Conservation (phyloP, 164 flowering plant genomes). For the Umbilicus rupestris region DNA sequence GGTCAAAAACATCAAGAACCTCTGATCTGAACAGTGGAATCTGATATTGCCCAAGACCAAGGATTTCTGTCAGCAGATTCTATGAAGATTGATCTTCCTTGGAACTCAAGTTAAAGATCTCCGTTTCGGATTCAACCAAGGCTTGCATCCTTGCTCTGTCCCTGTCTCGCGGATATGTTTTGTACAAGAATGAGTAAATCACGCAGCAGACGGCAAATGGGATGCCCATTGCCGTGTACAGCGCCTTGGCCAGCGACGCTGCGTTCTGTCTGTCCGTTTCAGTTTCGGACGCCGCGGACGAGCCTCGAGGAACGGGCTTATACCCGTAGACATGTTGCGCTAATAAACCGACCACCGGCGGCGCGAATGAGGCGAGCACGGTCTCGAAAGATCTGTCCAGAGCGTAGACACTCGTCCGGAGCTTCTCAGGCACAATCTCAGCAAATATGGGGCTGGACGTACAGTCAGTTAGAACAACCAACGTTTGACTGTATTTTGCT, state of each 20-base stretch:
- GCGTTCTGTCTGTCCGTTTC: conserved; percentile 72
- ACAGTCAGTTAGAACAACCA: no score
- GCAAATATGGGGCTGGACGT: conserved; percentile 95
- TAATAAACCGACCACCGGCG: conserved; percentile 78
- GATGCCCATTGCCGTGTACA: conserved; percentile 60
- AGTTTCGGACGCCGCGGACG: conserved; percentile 33
- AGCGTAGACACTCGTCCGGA: conserved; percentile 84
- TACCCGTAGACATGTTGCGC: conserved; percentile 79
- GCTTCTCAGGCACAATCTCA: conserved; percentile 84
- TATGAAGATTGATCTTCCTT: conserved; percentile 1
- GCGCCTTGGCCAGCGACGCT: conserved; percentile 71
- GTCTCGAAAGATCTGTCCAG: conserved; percentile 86
- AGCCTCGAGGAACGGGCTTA: conserved; percentile 47
- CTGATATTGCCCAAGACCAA: no score
- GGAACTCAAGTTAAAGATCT: conserved; percentile 2
- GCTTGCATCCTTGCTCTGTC: conserved; percentile 65
- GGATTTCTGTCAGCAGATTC: no score
- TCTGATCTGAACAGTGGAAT: no score
- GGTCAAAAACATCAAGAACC: no score
- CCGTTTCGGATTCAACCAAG: conserved; percentile 67
- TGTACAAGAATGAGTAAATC: conserved; percentile 70
- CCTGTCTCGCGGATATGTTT: conserved; percentile 82
- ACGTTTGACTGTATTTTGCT: no score
- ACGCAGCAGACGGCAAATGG: conserved; percentile 75
- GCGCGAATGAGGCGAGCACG: conserved; percentile 84